phyloP scores from a whole-genome alignment of 2,329 filamentous ascomycete species.

The Cytospora schulzeri region DNA sequence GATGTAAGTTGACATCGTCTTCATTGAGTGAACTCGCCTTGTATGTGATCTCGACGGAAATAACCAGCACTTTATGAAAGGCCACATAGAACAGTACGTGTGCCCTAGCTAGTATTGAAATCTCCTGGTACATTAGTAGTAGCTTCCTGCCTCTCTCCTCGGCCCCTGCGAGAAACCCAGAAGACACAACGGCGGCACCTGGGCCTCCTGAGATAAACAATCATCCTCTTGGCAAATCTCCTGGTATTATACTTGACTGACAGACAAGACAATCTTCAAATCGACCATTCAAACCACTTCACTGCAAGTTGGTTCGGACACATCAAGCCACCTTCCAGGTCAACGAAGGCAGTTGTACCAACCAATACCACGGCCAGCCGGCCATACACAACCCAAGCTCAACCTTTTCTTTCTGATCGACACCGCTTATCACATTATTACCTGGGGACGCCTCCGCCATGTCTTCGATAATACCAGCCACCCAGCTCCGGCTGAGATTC shows the following conservation, averaged over 20 bases:
- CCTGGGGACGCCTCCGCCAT: not conserved
- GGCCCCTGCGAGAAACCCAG: not conserved
- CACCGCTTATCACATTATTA: not conserved
- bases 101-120: too few species aligned
- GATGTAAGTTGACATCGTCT: not conserved
- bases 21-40: not conserved
- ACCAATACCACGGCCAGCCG: not conserved
- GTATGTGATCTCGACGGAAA: not conserved
- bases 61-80: not conserved
- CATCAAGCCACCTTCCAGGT: not conserved
- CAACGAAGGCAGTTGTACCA: not conserved
- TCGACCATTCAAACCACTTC: too few species aligned
- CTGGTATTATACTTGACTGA: too few species aligned
- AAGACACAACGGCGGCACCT: not conserved
- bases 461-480: slow-evolving; percentile 5
- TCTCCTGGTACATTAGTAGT: too few species aligned
- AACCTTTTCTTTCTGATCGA: not conserved
- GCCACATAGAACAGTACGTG: too few species aligned
- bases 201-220: too few species aligned
- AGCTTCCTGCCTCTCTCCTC: not conserved
- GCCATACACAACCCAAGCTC: too few species aligned
- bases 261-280: too few species aligned
- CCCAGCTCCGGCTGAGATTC: slow-evolving; percentile 26
- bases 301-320: too few species aligned
- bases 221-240: too few species aligned